These are phyloP conservation scores for Solanum verrucosum DNA, from an alignment of 257 asterid genomes.

Conservation along the genomic window DNA sequence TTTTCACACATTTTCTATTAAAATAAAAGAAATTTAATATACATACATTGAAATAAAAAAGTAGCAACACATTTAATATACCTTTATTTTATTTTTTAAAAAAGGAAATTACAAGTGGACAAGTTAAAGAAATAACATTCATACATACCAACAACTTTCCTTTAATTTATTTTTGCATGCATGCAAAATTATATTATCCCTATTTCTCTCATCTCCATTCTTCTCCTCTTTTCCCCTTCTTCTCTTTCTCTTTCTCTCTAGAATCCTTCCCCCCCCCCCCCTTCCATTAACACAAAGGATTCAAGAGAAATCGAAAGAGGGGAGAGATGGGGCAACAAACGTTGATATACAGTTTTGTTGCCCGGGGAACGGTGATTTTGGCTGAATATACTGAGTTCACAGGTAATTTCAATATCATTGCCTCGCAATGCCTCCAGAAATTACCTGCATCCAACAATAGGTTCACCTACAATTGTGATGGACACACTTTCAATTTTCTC, in stretches of 20 bases:
- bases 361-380: constrained; percentile 87
- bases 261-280: background rate
- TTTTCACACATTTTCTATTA: no score
- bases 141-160: background rate
- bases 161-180: background rate
- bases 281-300: background rate
- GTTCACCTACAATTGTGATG: constrained; percentile 95
- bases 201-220: constrained; percentile 7
- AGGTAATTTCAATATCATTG: constrained; percentile 86
- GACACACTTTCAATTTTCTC: constrained; percentile 88
- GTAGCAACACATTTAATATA: background rate
- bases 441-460: constrained; percentile 85
- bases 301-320: background rate
- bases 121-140: background rate
- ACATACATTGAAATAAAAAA: no score
- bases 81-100: background rate
- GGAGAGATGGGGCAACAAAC: constrained; percentile 57
- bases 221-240: background rate
- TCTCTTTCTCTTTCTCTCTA: background rate
- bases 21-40: no score
- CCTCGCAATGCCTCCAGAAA: constrained; percentile 89
- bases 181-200: background rate
- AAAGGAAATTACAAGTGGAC: background rate
- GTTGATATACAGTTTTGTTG: constrained; percentile 89
- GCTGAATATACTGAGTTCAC: constrained; percentile 85